Percentiles rank a stretch among this genome's conserved stretches.
Evolutionary conservation across 2,329 filamentous ascomycete genomes (phyloP).

Genomic region (Rhexocercosporidium sp.): DNA sequence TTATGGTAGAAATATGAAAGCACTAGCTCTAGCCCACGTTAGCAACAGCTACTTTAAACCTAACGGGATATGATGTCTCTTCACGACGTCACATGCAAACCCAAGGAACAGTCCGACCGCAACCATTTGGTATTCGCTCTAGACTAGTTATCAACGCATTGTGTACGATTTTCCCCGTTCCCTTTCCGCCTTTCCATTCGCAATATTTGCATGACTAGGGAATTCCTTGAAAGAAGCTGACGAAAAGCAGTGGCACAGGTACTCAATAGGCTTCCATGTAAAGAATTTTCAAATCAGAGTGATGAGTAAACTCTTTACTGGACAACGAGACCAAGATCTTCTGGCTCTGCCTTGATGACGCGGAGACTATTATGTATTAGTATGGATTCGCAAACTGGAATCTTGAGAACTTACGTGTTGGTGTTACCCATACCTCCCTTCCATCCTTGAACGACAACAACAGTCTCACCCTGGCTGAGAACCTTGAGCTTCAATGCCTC

Average conservation of each 20-base stretch:
- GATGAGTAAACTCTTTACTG: not conserved
- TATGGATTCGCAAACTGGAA: conserved; percentile 6
- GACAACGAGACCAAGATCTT: conserved; percentile 33
- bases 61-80: not conserved
- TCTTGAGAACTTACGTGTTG: conserved; percentile 61
- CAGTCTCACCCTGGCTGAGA: conserved; percentile 72
- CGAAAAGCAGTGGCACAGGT: not conserved
- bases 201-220: not conserved
- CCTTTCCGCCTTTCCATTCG: not conserved
- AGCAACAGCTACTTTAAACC: too few relatives aligned
- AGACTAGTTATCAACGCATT: conserved; percentile 4
- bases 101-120: not conserved
- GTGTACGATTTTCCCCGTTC: not conserved
- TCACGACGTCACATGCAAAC: not conserved
- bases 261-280: not conserved
- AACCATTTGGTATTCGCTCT: conserved; percentile 3
- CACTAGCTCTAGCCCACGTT: not conserved
- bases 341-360: conserved; percentile 42
- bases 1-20: too few relatives aligned
- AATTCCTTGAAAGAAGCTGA: not conserved
- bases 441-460: conserved; percentile 89
- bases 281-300: not conserved
- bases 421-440: conserved; percentile 91
- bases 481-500: conserved; percentile 84
- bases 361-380: conserved; percentile 35